These are phyloP conservation scores for Alternaria sp. DNA, from an alignment of 2,329 filamentous ascomycete species.

Conservation along the genomic window DNA sequence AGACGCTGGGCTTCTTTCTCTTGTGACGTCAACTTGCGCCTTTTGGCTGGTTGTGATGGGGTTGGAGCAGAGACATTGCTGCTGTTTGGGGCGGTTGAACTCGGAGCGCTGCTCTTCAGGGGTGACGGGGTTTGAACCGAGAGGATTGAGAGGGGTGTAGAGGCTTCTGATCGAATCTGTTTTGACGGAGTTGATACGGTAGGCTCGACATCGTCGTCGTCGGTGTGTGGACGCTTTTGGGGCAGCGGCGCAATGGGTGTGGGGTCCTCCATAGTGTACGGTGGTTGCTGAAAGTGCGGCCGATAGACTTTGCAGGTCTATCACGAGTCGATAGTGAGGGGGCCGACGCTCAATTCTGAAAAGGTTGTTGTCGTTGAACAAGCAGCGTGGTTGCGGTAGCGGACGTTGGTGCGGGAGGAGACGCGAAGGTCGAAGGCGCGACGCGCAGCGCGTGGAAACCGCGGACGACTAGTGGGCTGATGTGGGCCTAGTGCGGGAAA, in stretches of 20 bases:
- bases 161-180: constrained; percentile 31
- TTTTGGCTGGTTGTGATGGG: constrained; percentile 47
- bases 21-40: constrained; percentile 50
- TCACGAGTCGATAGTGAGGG: neutral
- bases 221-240: constrained; percentile 42
- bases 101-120: constrained; percentile 17
- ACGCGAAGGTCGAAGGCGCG: constrained; percentile 34
- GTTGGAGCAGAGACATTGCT: constrained; percentile 12
- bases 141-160: constrained; percentile 40
- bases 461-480: constrained; percentile 16
- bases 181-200: constrained; percentile 38
- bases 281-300: neutral
- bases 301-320: neutral
- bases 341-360: neutral
- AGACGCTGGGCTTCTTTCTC: constrained; percentile 51
- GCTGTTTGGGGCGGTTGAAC: constrained; percentile 20
- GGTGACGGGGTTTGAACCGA: constrained; percentile 45
- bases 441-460: constrained; percentile 31
- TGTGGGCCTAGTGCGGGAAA: neutral
- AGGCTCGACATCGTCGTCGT: constrained; percentile 37
- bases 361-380: constrained; percentile 9
- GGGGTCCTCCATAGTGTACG: constrained; percentile 37
- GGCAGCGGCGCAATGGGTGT: constrained; percentile 20
- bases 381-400: constrained; percentile 12
- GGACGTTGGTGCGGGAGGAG: constrained; percentile 16